Base-by-base conservation (phyloP, 2,329 filamentous ascomycete genomes). In the Aspergillus fructus region DNA sequence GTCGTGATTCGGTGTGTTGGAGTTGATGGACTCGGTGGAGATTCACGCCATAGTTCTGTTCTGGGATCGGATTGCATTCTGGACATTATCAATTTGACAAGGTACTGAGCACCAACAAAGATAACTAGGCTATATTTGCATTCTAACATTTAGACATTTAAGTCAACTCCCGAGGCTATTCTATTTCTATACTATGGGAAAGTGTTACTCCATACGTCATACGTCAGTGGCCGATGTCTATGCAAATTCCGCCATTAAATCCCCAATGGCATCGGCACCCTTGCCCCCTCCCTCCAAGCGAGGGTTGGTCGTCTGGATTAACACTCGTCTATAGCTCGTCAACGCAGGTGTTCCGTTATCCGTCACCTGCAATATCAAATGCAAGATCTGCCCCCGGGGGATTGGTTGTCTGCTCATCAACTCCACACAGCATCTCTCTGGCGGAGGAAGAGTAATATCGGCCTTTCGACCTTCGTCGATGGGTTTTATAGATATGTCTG, bases 351-450 rank as follows among this genome's bases (percentile, higher is more conserved):
- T 57, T 23, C 63, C 63, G 15, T 59, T 56, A 51, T 66, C 65
- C 34, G 55, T 64, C 13, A 64, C 65, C 52, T 65, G 62, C 40
- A 66, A 24, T 12, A 66, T 47, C 13, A 68, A 51, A 56, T 66
- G 64, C 11, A 68, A 54, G 21, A 63, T 24, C 49, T 62, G 59
- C 21, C 64, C 52, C 56, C 52, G 48, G 40, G 11, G 30, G 4
- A 37, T 27, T 9, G 48, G 52, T 17, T 41, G 46, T 39, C 52
- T 60, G 61, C 41, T 60, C 58, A 40, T 63, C 60, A 55, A 39
- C 3, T 49, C 46, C 13, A 55, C 46, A 21, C 65, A 67, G 23
- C 58, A 61, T 42, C 55, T 56, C 9, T 64, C 59, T 9, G 60
- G 53, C 13, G 62, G 42, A 5, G 66, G 66, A 4, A 68, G 46